Evolutionary conservation across 1,284 basidiomycete species (phyloP).

Genomic region (Waitea zeae): DNA sequence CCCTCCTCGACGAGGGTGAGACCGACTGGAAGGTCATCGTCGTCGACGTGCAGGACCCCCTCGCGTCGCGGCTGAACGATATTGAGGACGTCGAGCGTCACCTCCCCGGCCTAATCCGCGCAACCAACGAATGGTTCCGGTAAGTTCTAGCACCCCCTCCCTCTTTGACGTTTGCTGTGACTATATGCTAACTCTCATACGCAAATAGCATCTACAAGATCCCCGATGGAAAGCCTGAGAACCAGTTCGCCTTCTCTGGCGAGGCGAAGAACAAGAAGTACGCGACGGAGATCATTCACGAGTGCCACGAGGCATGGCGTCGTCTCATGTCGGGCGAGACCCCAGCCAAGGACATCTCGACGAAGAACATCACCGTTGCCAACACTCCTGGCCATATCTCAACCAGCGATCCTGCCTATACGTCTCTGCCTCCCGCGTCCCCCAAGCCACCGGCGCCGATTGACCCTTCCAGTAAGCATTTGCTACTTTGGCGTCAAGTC

Average conservation of each 20-base stretch:
- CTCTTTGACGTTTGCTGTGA: conserved; percentile 1
- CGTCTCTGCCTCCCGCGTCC: conserved; percentile 61
- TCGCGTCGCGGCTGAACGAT: conserved; percentile 94
- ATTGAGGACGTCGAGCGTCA: conserved; percentile 99
- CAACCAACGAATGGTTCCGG: conserved; percentile 97
- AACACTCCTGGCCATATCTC: conserved; percentile 59
- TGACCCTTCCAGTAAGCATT: conserved; percentile 66
- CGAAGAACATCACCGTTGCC: conserved; percentile 62
- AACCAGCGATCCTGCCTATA: conserved; percentile 48
- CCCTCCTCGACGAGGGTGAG: conserved; percentile 93
- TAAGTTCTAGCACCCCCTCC: conserved; percentile 18
- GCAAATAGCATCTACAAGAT: conserved; percentile 84
- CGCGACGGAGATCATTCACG: conserved; percentile 96
- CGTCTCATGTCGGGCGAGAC: conserved; percentile 76
- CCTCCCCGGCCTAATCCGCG: conserved; percentile 89
- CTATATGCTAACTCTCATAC: conserved; percentile 5
- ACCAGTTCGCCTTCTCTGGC: conserved; percentile 98
- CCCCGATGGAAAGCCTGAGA: conserved; percentile 97
- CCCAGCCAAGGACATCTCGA: conserved; percentile 63
- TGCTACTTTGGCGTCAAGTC: conserved; percentile 4
- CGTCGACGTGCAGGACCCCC: conserved; percentile 92
- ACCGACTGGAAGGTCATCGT: conserved; percentile 99
- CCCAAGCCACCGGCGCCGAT: conserved; percentile 72
- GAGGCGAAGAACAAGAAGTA: conserved; percentile 99
- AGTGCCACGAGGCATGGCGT: conserved; percentile 98